phyloP scores from a whole-genome alignment of 345 rosid species.

The Arabidopsis arenosa region DNA sequence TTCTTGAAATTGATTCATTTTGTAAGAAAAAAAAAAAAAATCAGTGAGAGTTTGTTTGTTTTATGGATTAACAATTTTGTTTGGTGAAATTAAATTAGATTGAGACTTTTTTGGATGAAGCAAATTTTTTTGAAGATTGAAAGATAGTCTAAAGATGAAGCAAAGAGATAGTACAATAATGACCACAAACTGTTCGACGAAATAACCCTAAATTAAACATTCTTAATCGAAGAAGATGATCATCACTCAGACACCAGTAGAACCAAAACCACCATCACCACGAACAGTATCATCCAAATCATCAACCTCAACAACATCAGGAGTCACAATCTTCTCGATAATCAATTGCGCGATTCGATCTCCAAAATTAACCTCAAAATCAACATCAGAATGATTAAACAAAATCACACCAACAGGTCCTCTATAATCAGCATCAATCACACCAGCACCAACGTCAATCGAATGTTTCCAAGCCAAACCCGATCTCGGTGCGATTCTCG shows the following conservation, averaged over 20 bases:
- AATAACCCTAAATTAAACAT: constrained; percentile 7
- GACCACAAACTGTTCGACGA: constrained; percentile 36
- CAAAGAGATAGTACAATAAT: not conserved
- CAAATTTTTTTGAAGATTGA: no score
- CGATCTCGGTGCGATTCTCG: constrained; percentile 81
- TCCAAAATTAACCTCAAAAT: constrained; percentile 66
- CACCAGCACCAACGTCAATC: constrained; percentile 83
- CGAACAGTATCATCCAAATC: constrained; percentile 73
- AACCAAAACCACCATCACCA: constrained; percentile 86
- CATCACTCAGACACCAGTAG: constrained; percentile 59
- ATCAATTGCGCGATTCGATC: constrained; percentile 78
- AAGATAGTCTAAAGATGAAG: not conserved
- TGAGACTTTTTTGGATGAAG: no score
- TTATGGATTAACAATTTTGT: not conserved
- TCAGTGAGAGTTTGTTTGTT: not conserved
- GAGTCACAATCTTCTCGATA: constrained; percentile 72
- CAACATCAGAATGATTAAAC: constrained; percentile 70
- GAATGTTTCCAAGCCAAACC: constrained; percentile 84
- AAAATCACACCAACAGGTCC: constrained; percentile 81
- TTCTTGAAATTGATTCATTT: not conserved
- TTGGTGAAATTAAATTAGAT: not conserved
- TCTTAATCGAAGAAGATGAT: not conserved
- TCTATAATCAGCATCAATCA: constrained; percentile 79
- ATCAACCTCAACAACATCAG: constrained; percentile 68
- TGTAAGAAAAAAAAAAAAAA: not conserved